Evolutionary conservation across 2,329 filamentous ascomycete genomes (phyloP).

Genomic region (Delphinella strobiligena): DNA sequence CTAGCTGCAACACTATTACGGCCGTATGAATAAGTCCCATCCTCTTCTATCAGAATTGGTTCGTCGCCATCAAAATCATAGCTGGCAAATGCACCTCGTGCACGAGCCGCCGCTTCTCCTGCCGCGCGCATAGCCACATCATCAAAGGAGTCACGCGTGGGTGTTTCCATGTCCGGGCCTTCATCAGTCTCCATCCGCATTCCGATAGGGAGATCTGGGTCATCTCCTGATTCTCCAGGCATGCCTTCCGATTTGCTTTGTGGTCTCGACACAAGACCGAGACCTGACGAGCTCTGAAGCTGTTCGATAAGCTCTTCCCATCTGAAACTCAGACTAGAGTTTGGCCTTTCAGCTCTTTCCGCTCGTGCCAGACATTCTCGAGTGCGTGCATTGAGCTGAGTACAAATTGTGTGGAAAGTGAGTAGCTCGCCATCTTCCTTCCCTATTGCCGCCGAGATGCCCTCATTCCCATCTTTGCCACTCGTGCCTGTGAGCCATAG

Average conservation of each 20-base stretch:
- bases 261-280: conserved; percentile 11
- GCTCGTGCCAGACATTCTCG: conserved; percentile 39
- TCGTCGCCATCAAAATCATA: conserved; percentile 3
- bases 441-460: conserved; percentile 5
- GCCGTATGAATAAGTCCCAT: conserved; percentile 1
- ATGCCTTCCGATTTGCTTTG: conserved; percentile 14
- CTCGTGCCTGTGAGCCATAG: conserved; percentile 55
- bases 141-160: conserved; percentile 8
- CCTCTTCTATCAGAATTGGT: conserved; percentile 4
- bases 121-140: conserved; percentile 5
- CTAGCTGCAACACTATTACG: conserved; percentile 11
- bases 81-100: not conserved
- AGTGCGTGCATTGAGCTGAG: conserved; percentile 34
- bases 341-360: conserved; percentile 40
- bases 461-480: conserved; percentile 5
- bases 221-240: no score
- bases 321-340: conserved; percentile 33
- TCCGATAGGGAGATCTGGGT: no score
- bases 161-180: conserved; percentile 16
- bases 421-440: conserved; percentile 33
- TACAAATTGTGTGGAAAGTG: conserved; percentile 38
- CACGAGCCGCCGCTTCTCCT: not conserved
- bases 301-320: conserved; percentile 44
- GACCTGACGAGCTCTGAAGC: conserved; percentile 16
- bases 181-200: conserved; percentile 19